These are phyloP conservation scores for Penicillium expansum DNA, from an alignment of 2,329 filamentous ascomycete species.

Conservation along the genomic window DNA sequence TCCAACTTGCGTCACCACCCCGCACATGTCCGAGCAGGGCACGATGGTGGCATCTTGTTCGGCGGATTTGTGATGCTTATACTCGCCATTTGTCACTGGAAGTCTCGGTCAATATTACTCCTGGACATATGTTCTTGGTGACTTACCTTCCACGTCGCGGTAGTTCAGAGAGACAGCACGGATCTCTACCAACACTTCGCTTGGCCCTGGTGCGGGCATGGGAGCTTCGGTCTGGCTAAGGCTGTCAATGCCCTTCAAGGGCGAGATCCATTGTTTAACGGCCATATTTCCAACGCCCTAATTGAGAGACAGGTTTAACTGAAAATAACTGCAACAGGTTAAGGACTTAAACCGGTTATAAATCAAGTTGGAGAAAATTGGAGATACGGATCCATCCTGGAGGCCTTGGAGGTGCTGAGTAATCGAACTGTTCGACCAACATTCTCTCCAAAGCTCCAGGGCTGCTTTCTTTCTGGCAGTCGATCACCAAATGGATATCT, in stretches of 20 bases:
- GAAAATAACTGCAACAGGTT: background rate
- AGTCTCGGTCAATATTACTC: background rate
- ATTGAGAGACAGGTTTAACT: background rate
- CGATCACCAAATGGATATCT: background rate
- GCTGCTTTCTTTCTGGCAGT: background rate
- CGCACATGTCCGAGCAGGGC: slow-evolving; percentile 70
- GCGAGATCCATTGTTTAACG: slow-evolving; percentile 53
- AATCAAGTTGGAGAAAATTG: slow-evolving; percentile 4
- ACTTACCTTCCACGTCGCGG: slow-evolving; percentile 46
- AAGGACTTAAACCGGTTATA: background rate
- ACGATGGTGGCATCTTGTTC: slow-evolving; percentile 49
- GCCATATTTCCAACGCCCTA: slow-evolving; percentile 12
- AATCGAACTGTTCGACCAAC: background rate
- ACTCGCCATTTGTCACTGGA: slow-evolving; percentile 63
- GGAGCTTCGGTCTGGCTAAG: slow-evolving; percentile 47
- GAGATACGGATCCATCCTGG: background rate
- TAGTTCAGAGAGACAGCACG: slow-evolving; percentile 55
- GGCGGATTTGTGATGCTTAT: slow-evolving; percentile 62
- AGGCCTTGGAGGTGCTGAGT: slow-evolving; percentile 1
- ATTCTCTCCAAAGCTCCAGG: background rate
- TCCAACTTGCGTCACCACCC: slow-evolving; percentile 55
- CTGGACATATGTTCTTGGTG: background rate
- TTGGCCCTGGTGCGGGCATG: slow-evolving; percentile 49
- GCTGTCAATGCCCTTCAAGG: slow-evolving; percentile 56
- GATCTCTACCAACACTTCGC: slow-evolving; percentile 55